Conservation (phyloP, 129 eudicot genomes). For the Helichrysum umbraculigerum region DNA sequence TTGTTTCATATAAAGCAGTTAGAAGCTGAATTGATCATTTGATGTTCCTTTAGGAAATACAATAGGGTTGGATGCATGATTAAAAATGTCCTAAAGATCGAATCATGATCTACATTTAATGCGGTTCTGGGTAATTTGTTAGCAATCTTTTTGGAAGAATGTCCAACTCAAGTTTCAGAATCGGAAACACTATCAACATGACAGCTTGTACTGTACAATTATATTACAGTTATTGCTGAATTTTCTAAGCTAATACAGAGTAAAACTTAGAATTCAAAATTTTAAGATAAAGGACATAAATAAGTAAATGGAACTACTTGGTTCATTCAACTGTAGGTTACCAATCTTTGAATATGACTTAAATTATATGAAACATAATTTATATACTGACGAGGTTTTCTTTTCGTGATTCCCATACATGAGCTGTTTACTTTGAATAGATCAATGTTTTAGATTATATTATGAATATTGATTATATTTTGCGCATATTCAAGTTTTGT, state of each 20-base stretch:
- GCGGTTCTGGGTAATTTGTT: not conserved
- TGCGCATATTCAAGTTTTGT: not conserved
- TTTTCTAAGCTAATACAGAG: not conserved
- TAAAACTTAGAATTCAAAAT: not conserved
- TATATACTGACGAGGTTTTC: not conserved
- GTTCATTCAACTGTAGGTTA: not conserved
- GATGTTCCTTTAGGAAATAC: constrained; percentile 1
- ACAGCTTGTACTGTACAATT: not conserved
- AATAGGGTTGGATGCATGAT: constrained; percentile 2
- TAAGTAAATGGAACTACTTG: not conserved
- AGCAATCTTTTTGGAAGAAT: not conserved
- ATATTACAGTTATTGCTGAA: not conserved
- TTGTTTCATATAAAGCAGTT: not conserved
- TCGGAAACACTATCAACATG: not conserved
- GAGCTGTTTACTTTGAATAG: not conserved
- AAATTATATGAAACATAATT: not conserved
- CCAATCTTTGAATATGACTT: not conserved
- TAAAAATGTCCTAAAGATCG: not conserved
- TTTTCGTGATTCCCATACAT: not conserved
- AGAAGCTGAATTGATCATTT: not conserved
- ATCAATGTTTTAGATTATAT: not conserved
- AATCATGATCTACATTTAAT: not conserved
- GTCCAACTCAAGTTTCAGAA: constrained; percentile 1
- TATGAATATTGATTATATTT: not conserved
- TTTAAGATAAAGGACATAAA: not conserved